Evolutionary conservation across 75 land plant genomes (phyloP).

Genomic region (Chamaecyparis obtusa): DNA sequence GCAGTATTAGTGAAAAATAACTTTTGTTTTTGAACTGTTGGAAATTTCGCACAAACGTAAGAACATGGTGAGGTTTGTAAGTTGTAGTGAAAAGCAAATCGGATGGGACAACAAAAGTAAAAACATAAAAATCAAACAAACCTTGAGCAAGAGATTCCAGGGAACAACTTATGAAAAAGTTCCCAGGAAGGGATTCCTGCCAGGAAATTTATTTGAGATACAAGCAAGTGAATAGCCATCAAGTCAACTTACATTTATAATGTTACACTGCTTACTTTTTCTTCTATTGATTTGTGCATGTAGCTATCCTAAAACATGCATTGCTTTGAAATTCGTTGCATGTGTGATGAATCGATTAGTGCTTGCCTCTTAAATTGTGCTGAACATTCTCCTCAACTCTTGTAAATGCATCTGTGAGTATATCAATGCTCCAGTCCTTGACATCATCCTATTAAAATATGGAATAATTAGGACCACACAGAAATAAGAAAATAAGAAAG

Average conservation of each 20-base stretch:
- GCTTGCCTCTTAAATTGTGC: background rate
- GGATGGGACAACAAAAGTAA: background rate
- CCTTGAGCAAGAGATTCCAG: background rate
- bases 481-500: background rate
- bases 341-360: background rate
- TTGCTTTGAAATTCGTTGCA: background rate
- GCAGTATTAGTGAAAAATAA: background rate
- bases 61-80: background rate
- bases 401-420: slow-evolving; percentile 68
- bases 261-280: background rate
- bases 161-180: background rate
- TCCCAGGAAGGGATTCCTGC: background rate
- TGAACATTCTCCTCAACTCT: slow-evolving; percentile 58
- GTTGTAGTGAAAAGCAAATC: background rate
- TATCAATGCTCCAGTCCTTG: slow-evolving; percentile 87
- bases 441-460: slow-evolving; percentile 54
- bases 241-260: background rate
- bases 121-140: background rate
- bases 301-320: background rate
- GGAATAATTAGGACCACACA: slow-evolving; percentile 7
- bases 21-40: background rate
- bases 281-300: background rate
- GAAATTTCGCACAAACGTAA: background rate
- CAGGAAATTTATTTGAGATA: background rate
- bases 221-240: background rate